Evolutionary conservation across 768 basidiomycete species (phyloP).

Genomic region (Termitomyces sp.): DNA sequence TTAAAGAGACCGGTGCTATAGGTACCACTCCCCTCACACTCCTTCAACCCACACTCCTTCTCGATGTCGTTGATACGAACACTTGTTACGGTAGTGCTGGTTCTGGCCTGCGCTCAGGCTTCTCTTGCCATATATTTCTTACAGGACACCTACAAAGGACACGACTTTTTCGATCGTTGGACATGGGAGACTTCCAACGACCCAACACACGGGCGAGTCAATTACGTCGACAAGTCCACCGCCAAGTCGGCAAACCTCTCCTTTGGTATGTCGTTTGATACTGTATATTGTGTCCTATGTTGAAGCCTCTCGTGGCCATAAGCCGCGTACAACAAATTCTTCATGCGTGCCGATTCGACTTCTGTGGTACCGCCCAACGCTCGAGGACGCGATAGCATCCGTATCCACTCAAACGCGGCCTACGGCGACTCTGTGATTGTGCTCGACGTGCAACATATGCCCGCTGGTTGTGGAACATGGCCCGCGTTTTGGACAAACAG

Average conservation of each 20-base stretch:
- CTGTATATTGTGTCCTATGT: neutral
- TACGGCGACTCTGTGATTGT: conserved; percentile 49
- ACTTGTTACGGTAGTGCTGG: conserved; percentile 5
- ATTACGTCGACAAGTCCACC: conserved; percentile 48
- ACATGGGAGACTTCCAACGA: conserved; percentile 51
- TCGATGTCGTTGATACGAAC: conserved; percentile 2
- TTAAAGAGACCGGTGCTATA: neutral
- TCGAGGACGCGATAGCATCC: conserved; percentile 56
- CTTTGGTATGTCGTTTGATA: conserved; percentile 34
- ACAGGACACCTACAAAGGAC: conserved; percentile 15
- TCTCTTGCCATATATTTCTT: conserved; percentile 10
- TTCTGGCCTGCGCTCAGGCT: neutral
- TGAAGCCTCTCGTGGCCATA: neutral
- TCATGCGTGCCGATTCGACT: conserved; percentile 55
- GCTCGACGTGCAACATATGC: conserved; percentile 60
- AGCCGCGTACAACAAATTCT: conserved; percentile 43
- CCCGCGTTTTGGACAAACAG: conserved; percentile 65
- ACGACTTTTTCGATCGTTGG: conserved; percentile 45
- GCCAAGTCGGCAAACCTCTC: conserved; percentile 45
- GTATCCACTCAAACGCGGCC: conserved; percentile 45
- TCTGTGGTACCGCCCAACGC: conserved; percentile 33
- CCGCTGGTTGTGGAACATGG: conserved; percentile 59
- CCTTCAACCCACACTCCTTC: conserved; percentile 6
- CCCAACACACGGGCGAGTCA: conserved; percentile 66
- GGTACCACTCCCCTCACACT: conserved; percentile 1